Conservation (phyloP, 129 eudicot genomes). For the Smallanthus sonchifolius region DNA sequence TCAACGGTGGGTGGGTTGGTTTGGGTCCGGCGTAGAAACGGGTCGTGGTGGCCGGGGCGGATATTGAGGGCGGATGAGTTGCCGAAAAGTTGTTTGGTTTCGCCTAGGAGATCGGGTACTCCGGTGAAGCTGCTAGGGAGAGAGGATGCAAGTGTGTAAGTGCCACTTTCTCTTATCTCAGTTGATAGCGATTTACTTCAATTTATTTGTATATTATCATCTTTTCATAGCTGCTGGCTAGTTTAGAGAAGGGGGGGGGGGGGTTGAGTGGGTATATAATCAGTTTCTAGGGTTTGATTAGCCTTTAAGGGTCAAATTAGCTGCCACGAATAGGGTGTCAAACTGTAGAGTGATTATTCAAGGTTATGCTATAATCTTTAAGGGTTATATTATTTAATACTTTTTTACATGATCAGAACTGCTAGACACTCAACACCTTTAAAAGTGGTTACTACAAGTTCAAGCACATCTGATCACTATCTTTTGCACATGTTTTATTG, state of each 20-base stretch:
- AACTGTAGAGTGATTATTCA: neutral
- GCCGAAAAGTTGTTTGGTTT: slow-evolving; percentile 43
- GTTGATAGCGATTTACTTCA: neutral
- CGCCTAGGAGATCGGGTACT: slow-evolving; percentile 65
- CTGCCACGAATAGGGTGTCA: neutral
- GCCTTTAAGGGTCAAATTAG: neutral
- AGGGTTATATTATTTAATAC: neutral
- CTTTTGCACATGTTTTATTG: neutral
- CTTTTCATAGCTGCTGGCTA: too few relatives aligned
- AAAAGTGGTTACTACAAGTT: neutral
- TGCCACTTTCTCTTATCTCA: slow-evolving; percentile 11
- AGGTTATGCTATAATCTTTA: neutral
- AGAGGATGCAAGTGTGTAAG: slow-evolving; percentile 88
- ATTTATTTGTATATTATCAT: neutral
- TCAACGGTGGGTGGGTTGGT: slow-evolving; percentile 65
- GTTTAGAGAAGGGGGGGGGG: too few relatives aligned
- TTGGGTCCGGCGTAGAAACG: slow-evolving; percentile 82
- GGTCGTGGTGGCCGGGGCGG: slow-evolving; percentile 98
- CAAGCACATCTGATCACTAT: neutral
- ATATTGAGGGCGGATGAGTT: slow-evolving; percentile 66
- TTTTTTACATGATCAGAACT: neutral
- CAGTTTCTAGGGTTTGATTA: too few relatives aligned
- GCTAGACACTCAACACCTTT: slow-evolving; percentile 1
- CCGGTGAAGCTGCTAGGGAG: slow-evolving; percentile 91
- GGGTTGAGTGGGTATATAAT: too few relatives aligned